phyloP scores from a whole-genome alignment of 2,329 filamentous ascomycete species.

The Moelleriella libera region DNA sequence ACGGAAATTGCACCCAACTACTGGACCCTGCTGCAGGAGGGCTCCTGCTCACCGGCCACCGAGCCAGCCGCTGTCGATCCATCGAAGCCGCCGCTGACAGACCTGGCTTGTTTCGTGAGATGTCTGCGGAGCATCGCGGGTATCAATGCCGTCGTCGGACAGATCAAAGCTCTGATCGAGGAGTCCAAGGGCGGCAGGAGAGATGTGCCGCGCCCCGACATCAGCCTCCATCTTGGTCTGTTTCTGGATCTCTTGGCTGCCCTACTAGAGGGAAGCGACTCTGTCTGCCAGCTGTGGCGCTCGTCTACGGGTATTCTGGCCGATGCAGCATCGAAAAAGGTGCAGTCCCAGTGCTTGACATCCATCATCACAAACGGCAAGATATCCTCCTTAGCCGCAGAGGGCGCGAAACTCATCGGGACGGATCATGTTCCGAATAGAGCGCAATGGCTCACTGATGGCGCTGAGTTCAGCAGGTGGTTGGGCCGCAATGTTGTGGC shows the following conservation, averaged over 20 bases:
- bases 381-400: conserved; percentile 35
- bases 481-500: conserved; percentile 47
- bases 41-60: conserved; percentile 9
- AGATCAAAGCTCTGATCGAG: conserved; percentile 47
- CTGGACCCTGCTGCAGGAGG: conserved; percentile 51
- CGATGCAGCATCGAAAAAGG: conserved; percentile 13
- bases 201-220: conserved; percentile 23
- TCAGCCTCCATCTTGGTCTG: conserved; percentile 27
- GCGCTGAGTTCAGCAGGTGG: conserved; percentile 55
- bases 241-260: conserved; percentile 28
- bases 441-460: conserved; percentile 48
- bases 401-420: conserved; percentile 37
- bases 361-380: conserved; percentile 33
- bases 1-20: conserved; percentile 67
- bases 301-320: conserved; percentile 12
- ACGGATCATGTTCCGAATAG: conserved; percentile 11
- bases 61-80: conserved; percentile 19
- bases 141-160: conserved; percentile 61
- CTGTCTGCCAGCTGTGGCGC: conserved; percentile 24
- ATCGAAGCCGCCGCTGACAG: no score
- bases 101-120: conserved; percentile 33
- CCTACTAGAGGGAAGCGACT: conserved; percentile 23
- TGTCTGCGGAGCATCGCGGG: conserved; percentile 64
- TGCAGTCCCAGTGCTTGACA: conserved; percentile 22
- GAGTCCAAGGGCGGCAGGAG: conserved; percentile 26